Evolutionary conservation across 352 stramenopile species (phyloP), one percentile per base, ranked within the genome.

Genomic region (Globisporangium perplexum): DNA sequence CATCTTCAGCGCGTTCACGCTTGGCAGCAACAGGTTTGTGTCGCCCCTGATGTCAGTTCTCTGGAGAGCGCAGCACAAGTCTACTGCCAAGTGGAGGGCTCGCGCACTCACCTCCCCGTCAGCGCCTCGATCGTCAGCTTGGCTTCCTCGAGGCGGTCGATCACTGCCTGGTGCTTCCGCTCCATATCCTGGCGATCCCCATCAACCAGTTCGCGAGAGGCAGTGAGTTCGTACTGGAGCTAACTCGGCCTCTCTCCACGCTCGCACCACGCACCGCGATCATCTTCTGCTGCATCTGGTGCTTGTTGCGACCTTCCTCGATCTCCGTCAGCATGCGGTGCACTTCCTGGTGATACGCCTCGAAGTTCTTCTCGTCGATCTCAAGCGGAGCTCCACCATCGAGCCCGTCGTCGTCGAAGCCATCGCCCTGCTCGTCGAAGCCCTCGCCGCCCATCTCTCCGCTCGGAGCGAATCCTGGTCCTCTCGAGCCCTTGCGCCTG

Each of bases 1-100:
- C 44, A 80, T 69, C 60, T 90, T 92, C 14, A 90, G 54, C 22
- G 77, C 73, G n/a, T 77, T 76, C 14, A 90, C 72, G 50, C 81
- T 90, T 20, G 4, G 8, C 6, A 7, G 22, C 30, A n/a, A 43
- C 17, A n/a, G 11, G 38, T 43, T 43, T 4, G 30, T 35, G 6
- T 31, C 28, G 7, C 28, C 10, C 28, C 10, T 42, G 42, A 41
- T 10, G 26, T 12, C 44, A 49, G 44, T n/a, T 12, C n/a, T 22
- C 38, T 20, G 8, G 5, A 8, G n/a, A 36, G 10, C 30, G 30
- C 8, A 35, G 30, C 8, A n/a, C n/a, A n/a, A n/a, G n/a, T n/a
- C n/a, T n/a, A n/a, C n/a, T n/a, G n/a, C n/a, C n/a, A n/a, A n/a
- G n/a, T n/a, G n/a, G n/a, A n/a, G n/a, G n/a, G 30, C 30, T 35